These are phyloP conservation scores for Cystobasidium pallidum DNA, from an alignment of 1,284 basidiomycete genomes.

Conservation along the genomic window DNA sequence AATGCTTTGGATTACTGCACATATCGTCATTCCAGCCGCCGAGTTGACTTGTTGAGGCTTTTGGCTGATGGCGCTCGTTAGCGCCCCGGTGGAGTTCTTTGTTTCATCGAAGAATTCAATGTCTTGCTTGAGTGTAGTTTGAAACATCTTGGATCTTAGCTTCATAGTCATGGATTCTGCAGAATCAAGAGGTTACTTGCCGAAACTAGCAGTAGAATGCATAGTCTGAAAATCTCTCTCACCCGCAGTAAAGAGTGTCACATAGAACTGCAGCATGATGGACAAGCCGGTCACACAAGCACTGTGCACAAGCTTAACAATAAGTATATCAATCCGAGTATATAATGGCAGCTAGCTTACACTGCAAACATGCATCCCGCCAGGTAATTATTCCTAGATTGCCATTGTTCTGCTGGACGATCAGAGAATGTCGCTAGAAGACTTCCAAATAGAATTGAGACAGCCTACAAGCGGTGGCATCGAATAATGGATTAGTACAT, in stretches of 20 bases:
- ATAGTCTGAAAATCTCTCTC: background rate
- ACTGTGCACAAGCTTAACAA: background rate
- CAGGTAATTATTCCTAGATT: slow-evolving; percentile 6
- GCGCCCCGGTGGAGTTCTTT: slow-evolving; percentile 65
- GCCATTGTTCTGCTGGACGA: slow-evolving; percentile 18
- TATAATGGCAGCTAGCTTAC: too few species aligned
- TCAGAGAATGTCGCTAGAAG: slow-evolving; percentile 5
- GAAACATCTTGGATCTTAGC: slow-evolving; percentile 54
- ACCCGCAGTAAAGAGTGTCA: slow-evolving; percentile 13
- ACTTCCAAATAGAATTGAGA: slow-evolving; percentile 26
- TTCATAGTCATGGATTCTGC: slow-evolving; percentile 53
- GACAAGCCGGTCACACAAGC: slow-evolving; percentile 9
- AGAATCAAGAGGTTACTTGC: slow-evolving; percentile 47
- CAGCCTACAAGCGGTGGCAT: background rate
- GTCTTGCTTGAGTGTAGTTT: slow-evolving; percentile 55
- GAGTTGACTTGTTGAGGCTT: slow-evolving; percentile 88
- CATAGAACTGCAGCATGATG: slow-evolving; percentile 11
- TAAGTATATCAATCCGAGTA: too few species aligned
- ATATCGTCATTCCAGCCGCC: slow-evolving; percentile 69
- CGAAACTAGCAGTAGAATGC: background rate
- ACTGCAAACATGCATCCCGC: slow-evolving; percentile 25
- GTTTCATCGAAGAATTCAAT: slow-evolving; percentile 58
- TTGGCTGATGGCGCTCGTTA: slow-evolving; percentile 80
- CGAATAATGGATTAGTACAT: too few species aligned
- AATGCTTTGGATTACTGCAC: slow-evolving; percentile 74